These are phyloP conservation scores for Allomyces macrogynus DNA, from an alignment of 192 early-diverging fungal genomes.

Conservation along the genomic window DNA sequence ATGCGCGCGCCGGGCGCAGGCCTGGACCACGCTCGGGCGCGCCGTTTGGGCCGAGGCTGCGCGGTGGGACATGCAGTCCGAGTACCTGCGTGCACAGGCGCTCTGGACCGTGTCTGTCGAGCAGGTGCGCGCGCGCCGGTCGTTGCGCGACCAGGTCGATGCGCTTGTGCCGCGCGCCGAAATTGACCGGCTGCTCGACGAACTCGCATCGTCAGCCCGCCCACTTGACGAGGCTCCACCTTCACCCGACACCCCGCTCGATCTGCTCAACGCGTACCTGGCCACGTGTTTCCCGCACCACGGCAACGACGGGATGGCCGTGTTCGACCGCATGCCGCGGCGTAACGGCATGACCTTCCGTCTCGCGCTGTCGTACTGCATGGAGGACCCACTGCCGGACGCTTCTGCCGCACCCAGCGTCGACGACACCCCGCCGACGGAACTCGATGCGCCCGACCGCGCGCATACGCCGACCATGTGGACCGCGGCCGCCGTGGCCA, in stretches of 20 bases:
- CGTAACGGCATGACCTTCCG: not conserved
- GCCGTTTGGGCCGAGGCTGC: not conserved
- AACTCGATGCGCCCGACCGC: not conserved
- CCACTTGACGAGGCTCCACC: too few relatives aligned
- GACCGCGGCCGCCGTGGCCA: not conserved
- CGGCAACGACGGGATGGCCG: not conserved
- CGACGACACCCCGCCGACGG: not conserved
- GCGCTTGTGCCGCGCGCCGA: not conserved
- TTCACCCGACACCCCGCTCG: not conserved
- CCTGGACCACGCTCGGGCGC: not conserved
- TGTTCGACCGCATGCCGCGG: not conserved
- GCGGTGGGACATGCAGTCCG: not conserved
- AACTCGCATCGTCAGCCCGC: too few relatives aligned
- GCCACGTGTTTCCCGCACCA: not conserved
- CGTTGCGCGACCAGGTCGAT: too few relatives aligned
- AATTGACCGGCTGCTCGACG: too few relatives aligned
- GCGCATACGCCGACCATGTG: not conserved
- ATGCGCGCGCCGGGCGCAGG: not conserved
- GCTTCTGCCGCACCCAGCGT: too few relatives aligned
- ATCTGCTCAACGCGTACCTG: not conserved
- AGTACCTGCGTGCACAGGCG: not conserved
- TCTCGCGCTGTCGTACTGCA: not conserved
- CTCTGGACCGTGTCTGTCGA: not conserved
- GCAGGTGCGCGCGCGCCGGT: not conserved
- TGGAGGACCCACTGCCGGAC: not conserved